phyloP scores from a whole-genome alignment of 805 yeast species.

The Sugiyamaella marilandica region DNA sequence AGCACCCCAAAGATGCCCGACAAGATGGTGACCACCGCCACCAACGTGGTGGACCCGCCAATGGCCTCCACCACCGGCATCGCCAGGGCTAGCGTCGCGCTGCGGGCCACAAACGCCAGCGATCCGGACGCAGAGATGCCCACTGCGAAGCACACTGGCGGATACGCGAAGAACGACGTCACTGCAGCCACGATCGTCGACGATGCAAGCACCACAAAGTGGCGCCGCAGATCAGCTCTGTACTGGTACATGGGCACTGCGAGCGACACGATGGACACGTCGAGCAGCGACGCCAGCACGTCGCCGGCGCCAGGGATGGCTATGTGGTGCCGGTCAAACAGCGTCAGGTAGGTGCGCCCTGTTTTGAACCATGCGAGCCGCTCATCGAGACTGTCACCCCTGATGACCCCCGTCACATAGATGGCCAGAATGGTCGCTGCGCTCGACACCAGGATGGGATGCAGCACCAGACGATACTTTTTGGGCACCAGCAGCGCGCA shows the following conservation, averaged over 20 bases:
- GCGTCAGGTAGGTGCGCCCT: constrained; percentile 57
- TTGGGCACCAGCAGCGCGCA: constrained; percentile 45
- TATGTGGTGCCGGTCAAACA: constrained; percentile 41
- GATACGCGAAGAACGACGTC: constrained; percentile 62
- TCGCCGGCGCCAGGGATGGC: constrained; percentile 81
- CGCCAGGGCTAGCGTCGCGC: constrained; percentile 75
- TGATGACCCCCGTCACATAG: constrained; percentile 55
- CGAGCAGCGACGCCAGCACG: constrained; percentile 64
- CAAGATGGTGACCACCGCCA: constrained; percentile 74
- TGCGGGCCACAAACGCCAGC: constrained; percentile 72
- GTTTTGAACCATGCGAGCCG: constrained; percentile 61
- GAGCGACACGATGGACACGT: constrained; percentile 68
- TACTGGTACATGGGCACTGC: constrained; percentile 76
- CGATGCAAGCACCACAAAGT: constrained; percentile 54
- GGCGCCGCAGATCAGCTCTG: constrained; percentile 55
- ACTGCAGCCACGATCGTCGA: constrained; percentile 55
- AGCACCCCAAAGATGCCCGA: constrained; percentile 74
- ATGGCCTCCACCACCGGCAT: constrained; percentile 65
- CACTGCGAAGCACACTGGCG: constrained; percentile 58
- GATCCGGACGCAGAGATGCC: constrained; percentile 59
- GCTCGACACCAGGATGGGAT: constrained; percentile 68
- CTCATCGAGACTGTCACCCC: constrained; percentile 35
- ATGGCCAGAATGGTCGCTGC: constrained; percentile 58
- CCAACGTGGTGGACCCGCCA: constrained; percentile 63
- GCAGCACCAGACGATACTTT: constrained; percentile 48